Base-by-base conservation (phyloP, 768 basidiomycete species). In the Wakefieldia striispora region DNA sequence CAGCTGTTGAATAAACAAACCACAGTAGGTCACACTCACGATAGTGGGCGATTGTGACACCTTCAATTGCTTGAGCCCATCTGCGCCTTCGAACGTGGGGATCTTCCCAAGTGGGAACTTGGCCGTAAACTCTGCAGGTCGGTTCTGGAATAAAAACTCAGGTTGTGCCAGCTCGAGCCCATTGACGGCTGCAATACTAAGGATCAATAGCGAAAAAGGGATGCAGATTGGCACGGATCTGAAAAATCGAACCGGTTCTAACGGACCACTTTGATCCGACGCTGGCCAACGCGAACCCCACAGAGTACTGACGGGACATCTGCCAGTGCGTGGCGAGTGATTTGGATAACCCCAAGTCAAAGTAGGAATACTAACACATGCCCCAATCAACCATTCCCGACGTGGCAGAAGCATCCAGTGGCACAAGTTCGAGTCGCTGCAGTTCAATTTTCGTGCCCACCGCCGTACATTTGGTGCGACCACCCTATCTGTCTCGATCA, bases 201-300 rank as follows among this genome's bases (percentile, higher is more conserved):
- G 46, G 17, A 63, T 61, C 56, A 45, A 14, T 13, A 12, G 14
- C 6, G 13, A 33, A 14, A 33, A 3, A 14, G 24, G 45, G 3
- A 13, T 4, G 12, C 3, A 12, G 27, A 4, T 17, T 19, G 14
- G n/a, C 12, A 17, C 41, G 3, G n/a, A 41, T 37, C n/a, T 17
- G 21, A 38, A 8, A 34, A n/a, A 21, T n/a, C 19, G 13, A 33
- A 14, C n/a, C 2, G 16, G 10, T 37, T 16, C 7, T 12, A 16
- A 63, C 61, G 34, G 41, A 60, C 56, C 13, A 58, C 59, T 61
- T 58, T 63, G 34, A 47, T 56, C 40, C 61, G 61, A n/a, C 53
- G 52, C 39, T 63, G 62, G 20, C 49, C 44, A 34, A 6, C 6
- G 11, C 44, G 33, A 8, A n/a, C 62, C 59, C 50, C 61, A 63